phyloP scores from a whole-genome alignment of 345 rosid genomes.

The Camelina sativa region DNA sequence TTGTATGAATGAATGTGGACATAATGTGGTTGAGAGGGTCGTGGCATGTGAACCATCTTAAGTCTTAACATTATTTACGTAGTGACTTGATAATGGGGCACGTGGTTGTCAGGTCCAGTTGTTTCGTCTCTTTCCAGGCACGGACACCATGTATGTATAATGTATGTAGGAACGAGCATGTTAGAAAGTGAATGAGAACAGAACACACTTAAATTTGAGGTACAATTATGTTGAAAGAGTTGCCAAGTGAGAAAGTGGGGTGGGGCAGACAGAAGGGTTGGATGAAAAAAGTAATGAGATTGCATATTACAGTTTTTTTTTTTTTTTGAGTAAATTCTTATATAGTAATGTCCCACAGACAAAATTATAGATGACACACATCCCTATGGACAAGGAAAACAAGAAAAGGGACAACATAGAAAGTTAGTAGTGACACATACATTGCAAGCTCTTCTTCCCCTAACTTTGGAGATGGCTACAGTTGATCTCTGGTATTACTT shows the following conservation, averaged over 20 bases:
- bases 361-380: slow-evolving; percentile 22
- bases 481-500: neutral
- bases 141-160: slow-evolving; percentile 1
- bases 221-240: slow-evolving; percentile 6
- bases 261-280: slow-evolving; percentile 22
- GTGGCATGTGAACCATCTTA: slow-evolving; percentile 25
- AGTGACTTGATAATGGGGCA: slow-evolving; percentile 29
- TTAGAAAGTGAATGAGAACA: slow-evolving; percentile 16
- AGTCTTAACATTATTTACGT: slow-evolving; percentile 27
- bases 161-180: slow-evolving; percentile 20
- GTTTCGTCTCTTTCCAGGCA: slow-evolving; percentile 36
- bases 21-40: slow-evolving; percentile 5
- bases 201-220: neutral
- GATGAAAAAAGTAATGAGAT: neutral
- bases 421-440: slow-evolving; percentile 34
- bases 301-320: neutral
- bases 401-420: slow-evolving; percentile 19
- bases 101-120: slow-evolving; percentile 35
- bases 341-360: slow-evolving; percentile 32
- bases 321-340: neutral
- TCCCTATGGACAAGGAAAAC: slow-evolving; percentile 16
- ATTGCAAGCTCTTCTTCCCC: slow-evolving; percentile 50
- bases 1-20: slow-evolving; percentile 21
- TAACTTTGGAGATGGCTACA: slow-evolving; percentile 57
- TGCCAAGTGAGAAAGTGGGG: neutral